These are phyloP conservation scores for Quercus lobata DNA, from an alignment of 331 rosid species.

Conservation along the genomic window DNA sequence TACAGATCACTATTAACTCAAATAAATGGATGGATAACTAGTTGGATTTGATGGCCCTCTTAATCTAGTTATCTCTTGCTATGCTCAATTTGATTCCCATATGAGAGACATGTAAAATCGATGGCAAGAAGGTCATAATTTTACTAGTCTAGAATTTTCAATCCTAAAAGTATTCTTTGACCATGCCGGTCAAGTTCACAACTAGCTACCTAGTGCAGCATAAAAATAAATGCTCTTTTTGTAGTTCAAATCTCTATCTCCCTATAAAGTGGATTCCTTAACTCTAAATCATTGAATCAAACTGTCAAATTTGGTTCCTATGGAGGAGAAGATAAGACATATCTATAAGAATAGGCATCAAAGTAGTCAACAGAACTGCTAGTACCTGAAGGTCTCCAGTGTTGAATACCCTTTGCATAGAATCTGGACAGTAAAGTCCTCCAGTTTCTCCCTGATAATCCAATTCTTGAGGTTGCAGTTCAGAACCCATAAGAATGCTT, in stretches of 20 bases:
- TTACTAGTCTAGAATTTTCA: not conserved
- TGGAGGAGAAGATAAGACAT: not conserved
- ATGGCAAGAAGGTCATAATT: not conserved
- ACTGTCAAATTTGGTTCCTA: not conserved
- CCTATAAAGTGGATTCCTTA: not conserved
- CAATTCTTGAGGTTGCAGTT: slow-evolving; percentile 68
- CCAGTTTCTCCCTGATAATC: slow-evolving; percentile 82
- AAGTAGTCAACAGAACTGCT: not conserved
- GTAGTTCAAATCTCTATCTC: not conserved
- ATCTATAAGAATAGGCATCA: not conserved
- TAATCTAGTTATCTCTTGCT: not conserved
- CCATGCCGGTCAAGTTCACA: too few relatives aligned
- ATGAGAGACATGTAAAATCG: not conserved
- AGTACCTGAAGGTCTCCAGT: slow-evolving; percentile 84
- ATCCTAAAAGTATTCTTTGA: not conserved
- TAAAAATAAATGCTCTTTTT: not conserved
- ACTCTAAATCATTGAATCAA: not conserved
- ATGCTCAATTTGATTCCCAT: not conserved
- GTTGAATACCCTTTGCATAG: slow-evolving; percentile 57
- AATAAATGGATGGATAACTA: too few relatives aligned
- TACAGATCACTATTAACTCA: too few relatives aligned
- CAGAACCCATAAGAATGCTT: slow-evolving; percentile 55
- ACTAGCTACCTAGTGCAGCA: not conserved
- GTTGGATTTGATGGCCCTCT: not conserved
- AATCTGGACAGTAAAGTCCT: slow-evolving; percentile 65